Conservation (phyloP, 2,329 filamentous ascomycete genomes). For the Pochonia chlamydosporia region DNA sequence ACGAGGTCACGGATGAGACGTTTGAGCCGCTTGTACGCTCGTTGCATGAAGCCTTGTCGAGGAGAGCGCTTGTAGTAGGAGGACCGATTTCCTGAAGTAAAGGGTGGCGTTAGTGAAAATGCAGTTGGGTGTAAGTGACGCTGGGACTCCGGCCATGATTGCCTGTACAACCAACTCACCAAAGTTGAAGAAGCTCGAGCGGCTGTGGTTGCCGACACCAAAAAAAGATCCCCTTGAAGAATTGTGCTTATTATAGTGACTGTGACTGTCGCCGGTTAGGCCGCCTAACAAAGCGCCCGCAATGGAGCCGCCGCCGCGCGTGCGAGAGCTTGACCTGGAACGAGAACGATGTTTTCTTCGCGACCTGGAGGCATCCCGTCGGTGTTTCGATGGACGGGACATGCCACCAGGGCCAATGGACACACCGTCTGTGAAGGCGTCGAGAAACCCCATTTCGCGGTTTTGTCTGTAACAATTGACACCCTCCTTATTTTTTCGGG, state of each 20-base stretch:
- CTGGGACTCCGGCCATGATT: conserved; percentile 20
- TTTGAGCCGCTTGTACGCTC: conserved; percentile 69
- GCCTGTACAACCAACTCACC: conserved; percentile 15
- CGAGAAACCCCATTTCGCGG: conserved; percentile 23
- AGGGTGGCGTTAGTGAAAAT: background rate
- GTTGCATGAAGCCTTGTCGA: conserved; percentile 70
- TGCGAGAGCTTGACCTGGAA: conserved; percentile 31
- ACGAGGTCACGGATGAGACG: conserved; percentile 74
- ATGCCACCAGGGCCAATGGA: conserved; percentile 11
- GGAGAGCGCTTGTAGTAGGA: conserved; percentile 78
- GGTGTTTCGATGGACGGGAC: conserved; percentile 19
- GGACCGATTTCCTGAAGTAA: conserved; percentile 36
- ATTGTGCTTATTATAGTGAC: conserved; percentile 33
- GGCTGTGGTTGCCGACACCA: conserved; percentile 36
- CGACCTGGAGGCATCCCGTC: conserved; percentile 22
- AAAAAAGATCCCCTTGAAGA: conserved; percentile 41
- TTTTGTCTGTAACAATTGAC: background rate
- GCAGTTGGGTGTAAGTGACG: conserved; percentile 1
- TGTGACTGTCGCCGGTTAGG: conserved; percentile 22
- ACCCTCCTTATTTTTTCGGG: too few species aligned
- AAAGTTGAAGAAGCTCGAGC: conserved; percentile 40
- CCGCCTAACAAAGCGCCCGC: conserved; percentile 26
- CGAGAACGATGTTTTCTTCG: conserved; percentile 29
- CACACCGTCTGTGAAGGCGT: conserved; percentile 22
- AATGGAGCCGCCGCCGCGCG: conserved; percentile 25